Base-by-base conservation (phyloP, 1,284 basidiomycete genomes). In the Cronartium quercuum region DNA sequence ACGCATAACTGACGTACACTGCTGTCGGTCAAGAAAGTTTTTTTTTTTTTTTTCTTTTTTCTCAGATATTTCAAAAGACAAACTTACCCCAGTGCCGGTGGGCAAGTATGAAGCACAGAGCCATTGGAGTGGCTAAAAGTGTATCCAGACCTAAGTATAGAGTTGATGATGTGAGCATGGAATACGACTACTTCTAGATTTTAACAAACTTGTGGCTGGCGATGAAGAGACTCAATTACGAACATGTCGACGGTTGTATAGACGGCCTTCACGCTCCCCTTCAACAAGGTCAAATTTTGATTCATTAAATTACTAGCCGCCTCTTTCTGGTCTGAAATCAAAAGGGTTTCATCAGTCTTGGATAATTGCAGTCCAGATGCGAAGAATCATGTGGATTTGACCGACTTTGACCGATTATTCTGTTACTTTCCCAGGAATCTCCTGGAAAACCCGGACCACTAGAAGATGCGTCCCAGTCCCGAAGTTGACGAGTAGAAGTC, bases 1-100 rank as follows among this genome's bases (percentile, higher is more conserved):
- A 91, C 0, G 86, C 84, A 80, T 84, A 90, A 18, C 88, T 88
- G 88, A 70, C 12, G n/a, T 60, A 68, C 68, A 1, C 65, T 76
- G 62, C 2, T 29, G 29, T 29, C 29, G 76, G 77, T 38, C 76
- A 76, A 24, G 77, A 69, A 57, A 76, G 58, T 40, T 13, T 41
- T 57, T 6, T 60, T 34, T 37, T 1, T 13, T 15, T n/a, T 21
- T 1, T 51, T 13, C 1, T 47, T 47, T 6, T 62, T 3, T 62
- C 18, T 62, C 21, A 37, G 38, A n/a, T 60, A 34, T 64, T 76
- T 69, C 18, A 64, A 42, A 18, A 64, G 13, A 15, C 38, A 18
- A 57, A 37, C 81, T 85, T 76, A 76, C 89, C 89, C 91, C 82
- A 91, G 83, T 44, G 90, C 91, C 75, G 90, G 85, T 9, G 91